Evolutionary conservation across 805 yeast species (phyloP), one percentile per base, ranked within the genome.

Genomic region (Yarrowia phangngaensis): DNA sequence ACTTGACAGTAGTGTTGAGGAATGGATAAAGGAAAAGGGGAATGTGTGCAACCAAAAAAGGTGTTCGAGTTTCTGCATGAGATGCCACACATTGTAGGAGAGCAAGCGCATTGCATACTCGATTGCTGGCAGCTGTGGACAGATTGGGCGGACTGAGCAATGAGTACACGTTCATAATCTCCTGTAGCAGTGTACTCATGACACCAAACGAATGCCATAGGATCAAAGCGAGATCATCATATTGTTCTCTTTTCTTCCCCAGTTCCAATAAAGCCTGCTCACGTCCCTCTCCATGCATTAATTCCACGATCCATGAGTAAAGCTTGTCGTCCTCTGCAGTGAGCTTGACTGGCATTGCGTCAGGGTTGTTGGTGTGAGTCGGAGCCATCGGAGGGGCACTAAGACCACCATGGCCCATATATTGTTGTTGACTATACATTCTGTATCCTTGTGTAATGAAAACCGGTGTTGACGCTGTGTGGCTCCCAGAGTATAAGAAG

Each of bases 141-240:
- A 92, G 72, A 32, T 76, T 79, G 22, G 95, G 95, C 11, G 97
- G 97, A 27, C 85, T 82, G 52, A 90, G 71, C 60, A 82, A 73
- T 9, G 98, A 96, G 64, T 90, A 90, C 5, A 90, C 95, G 3
- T 85, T 75, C 28, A 88, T 81, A 48, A 90, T 88, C 62, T 90
- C 98, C 63, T 86, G 94, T 52, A 90, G 66, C 28, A 90, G 69
- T 15, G 88, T 82, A 2, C 97, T 82, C 94, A 92, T 88, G 9
- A 90, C 97, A 22, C 97, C 98, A 66, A 84, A 89, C 4, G 96
- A 85, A 59, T 90, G 82, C 98, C 98, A 90, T 52, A 90, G 69
- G 4, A 90, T 94, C 29, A 88, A 65, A 0, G 97, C 97, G 52
- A 90, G 72, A 63, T 90, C 97, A 52, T 88, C 97, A 61, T 85